Evolutionary conservation across 73 alveolate species (phyloP).

Genomic region (Durusdinium trenchii): DNA sequence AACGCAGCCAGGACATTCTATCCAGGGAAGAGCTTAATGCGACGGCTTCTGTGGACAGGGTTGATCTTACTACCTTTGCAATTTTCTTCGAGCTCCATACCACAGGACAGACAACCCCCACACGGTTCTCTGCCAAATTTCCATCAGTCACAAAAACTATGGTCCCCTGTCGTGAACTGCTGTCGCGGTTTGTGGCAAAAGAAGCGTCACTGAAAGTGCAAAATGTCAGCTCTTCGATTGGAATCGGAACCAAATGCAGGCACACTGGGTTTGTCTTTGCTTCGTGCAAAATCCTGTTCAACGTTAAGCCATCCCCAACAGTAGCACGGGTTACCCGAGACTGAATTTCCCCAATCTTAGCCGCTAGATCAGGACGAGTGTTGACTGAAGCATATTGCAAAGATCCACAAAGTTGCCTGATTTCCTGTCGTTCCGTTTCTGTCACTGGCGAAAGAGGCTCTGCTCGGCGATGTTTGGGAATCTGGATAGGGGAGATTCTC

Average conservation of each 20-base stretch:
- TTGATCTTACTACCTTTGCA: neutral
- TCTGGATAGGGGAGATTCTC: neutral
- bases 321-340: neutral
- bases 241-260: neutral
- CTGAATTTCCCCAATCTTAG: conserved; percentile 1
- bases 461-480: neutral
- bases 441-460: neutral
- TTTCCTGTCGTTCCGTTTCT: neutral
- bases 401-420: neutral
- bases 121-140: neutral
- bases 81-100: neutral
- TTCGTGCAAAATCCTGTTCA: neutral
- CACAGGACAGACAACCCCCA: neutral
- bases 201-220: neutral
- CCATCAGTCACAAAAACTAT: neutral
- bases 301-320: neutral
- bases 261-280: neutral
- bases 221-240: neutral
- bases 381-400: neutral
- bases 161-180: neutral
- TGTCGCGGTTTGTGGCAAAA: neutral
- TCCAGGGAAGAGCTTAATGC: neutral
- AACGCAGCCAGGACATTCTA: neutral
- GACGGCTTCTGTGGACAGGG: conserved; percentile 4
- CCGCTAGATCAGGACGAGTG: neutral